Evolutionary conservation across 352 stramenopile genomes (phyloP), one percentile per base, ranked within the genome.

Genomic region (Peronosclerospora sorghi): DNA sequence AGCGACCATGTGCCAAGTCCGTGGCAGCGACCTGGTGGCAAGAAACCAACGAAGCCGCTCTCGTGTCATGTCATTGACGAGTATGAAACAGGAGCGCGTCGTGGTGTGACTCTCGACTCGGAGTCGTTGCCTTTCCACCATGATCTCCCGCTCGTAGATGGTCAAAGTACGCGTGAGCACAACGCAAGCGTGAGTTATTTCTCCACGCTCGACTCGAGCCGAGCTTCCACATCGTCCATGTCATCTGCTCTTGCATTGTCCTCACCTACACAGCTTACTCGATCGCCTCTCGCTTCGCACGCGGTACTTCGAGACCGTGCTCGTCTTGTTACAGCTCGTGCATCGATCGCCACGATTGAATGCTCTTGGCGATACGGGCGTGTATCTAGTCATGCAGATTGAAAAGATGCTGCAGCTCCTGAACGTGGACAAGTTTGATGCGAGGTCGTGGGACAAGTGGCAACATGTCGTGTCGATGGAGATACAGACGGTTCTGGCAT

Each of bases 211-310:
- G 59, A 68, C 8, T 65, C 62, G 23, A 62, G n/a, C 47, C 56
- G 23, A 48, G 49, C 21, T 45, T 51, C 12, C 64, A n/a, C n/a
- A n/a, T n/a, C n/a, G n/a, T n/a, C n/a, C n/a, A n/a, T n/a, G n/a
- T n/a, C n/a, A n/a, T n/a, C 71, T 19, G 24, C 48, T 5, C 19
- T 72, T 18, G n/a, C n/a, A n/a, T n/a, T n/a, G n/a, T n/a, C n/a
- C n/a, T n/a, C n/a, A n/a, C 36, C 65, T 5, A 38, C 65, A 0
- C 81, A 57, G 64, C 10, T 52, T 65, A 4, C 59, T 76, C 4
- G 49, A 8, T 51, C 61, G 26, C 8, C 27, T 20, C 34, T 41
- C 29, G 7, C 44, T 40, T 28, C 38, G n/a, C 28, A 38, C 30
- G 28, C 29, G 47, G 13, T 37, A 30, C 49, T 41, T 37, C 45